A percentile compares a stretch with the other conserved stretches of the same genome.
Conservation (phyloP, 441 rosid genomes). For the Populus hybrid region DNA sequence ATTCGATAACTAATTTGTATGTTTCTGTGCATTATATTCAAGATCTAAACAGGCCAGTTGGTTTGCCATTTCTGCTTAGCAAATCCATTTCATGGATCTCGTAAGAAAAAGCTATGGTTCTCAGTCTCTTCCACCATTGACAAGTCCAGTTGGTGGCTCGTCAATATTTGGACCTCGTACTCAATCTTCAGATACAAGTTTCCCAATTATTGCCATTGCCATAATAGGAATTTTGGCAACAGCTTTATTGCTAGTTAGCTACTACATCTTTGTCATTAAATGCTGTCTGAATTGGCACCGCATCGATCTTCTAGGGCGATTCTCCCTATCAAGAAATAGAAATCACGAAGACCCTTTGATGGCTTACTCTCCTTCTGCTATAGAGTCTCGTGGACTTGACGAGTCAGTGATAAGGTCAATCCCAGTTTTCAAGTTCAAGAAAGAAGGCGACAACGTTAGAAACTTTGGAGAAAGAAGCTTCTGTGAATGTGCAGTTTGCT, state of each 20-base stretch:
- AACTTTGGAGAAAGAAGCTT: slow-evolving; percentile 36
- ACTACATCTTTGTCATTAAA: slow-evolving; percentile 74
- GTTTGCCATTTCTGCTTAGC: neutral
- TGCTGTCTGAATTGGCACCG: slow-evolving; percentile 86
- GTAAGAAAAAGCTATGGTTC: slow-evolving; percentile 23
- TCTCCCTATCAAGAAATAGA: slow-evolving; percentile 50
- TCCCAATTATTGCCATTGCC: slow-evolving; percentile 73
- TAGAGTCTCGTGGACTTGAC: slow-evolving; percentile 61
- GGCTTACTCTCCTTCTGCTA: slow-evolving; percentile 35
- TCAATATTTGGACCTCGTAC: slow-evolving; percentile 26
- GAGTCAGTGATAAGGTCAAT: slow-evolving; percentile 77
- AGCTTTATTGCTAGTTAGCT: slow-evolving; percentile 74
- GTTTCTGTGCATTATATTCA: slow-evolving; percentile 5
- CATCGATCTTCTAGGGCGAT: slow-evolving; percentile 50
- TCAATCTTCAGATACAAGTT: slow-evolving; percentile 52
- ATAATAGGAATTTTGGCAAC: slow-evolving; percentile 79
- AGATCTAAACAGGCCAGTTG: slow-evolving; percentile 27
- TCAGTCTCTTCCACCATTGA: slow-evolving; percentile 30
- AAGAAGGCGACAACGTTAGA: slow-evolving; percentile 17
- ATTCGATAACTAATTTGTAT: neutral
- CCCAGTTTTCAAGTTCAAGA: slow-evolving; percentile 71
- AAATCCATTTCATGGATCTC: slow-evolving; percentile 41
- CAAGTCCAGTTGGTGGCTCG: slow-evolving; percentile 23
- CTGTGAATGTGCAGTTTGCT: slow-evolving; percentile 77
- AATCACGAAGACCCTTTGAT: slow-evolving; percentile 44